phyloP scores from a whole-genome alignment of 495 filamentous ascomycete species.

The Trypethelium eluteriae region DNA sequence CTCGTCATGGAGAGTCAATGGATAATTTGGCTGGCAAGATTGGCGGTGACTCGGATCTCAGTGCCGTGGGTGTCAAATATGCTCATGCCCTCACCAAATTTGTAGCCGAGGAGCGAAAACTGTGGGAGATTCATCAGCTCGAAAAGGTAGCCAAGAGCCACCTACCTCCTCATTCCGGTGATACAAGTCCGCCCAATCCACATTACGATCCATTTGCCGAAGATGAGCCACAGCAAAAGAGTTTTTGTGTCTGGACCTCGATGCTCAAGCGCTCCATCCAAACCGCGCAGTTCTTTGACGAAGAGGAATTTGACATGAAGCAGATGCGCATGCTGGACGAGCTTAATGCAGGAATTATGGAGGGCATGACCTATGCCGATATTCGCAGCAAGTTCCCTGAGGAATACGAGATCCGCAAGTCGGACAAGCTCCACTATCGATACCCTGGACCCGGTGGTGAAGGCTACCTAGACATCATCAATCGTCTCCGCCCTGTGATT shows the following conservation, averaged over 20 bases:
- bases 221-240: conserved; percentile 58
- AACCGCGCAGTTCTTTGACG: conserved; percentile 79
- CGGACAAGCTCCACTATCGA: conserved; percentile 83
- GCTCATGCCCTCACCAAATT: conserved; percentile 66
- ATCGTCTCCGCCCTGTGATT: conserved; percentile 88
- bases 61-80: conserved; percentile 63
- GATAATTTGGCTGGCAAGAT: conserved; percentile 77
- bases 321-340: conserved; percentile 98
- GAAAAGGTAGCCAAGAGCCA: conserved; percentile 60
- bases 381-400: conserved; percentile 66
- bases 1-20: conserved; percentile 75
- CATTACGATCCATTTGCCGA: conserved; percentile 52
- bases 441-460: conserved; percentile 94
- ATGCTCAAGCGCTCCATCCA: conserved; percentile 86
- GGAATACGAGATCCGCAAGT: conserved; percentile 65
- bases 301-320: conserved; percentile 97
- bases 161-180: conserved; percentile 78
- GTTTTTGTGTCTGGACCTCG: conserved; percentile 96
- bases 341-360: conserved; percentile 82
- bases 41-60: conserved; percentile 77
- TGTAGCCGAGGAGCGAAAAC: conserved; percentile 61
- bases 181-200: conserved; percentile 90
- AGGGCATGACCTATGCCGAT: conserved; percentile 89
- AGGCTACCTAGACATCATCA: conserved; percentile 94
- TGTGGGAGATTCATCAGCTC: conserved; percentile 71